Evolutionary conservation across 257 asterid genomes (phyloP).

Genomic region (Scutellaria minor): DNA sequence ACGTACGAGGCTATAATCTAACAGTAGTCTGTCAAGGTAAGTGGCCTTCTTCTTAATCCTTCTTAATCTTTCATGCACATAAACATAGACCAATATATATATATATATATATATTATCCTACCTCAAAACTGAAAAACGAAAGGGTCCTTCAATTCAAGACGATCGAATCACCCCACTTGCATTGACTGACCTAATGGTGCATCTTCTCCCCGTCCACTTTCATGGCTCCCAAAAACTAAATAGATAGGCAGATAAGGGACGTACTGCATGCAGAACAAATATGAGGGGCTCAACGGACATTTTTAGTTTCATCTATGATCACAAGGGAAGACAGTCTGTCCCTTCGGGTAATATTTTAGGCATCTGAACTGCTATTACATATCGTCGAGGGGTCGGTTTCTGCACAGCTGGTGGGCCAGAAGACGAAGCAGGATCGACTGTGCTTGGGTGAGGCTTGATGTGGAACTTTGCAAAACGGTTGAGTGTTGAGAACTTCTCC

Average conservation of each 20-base stretch:
- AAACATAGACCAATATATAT: constrained; percentile 35
- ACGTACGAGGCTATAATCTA: background rate
- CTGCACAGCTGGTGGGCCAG: constrained; percentile 36
- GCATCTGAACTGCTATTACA: constrained; percentile 65
- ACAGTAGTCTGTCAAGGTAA: constrained; percentile 22
- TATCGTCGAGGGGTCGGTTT: constrained; percentile 55
- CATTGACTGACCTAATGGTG: constrained; percentile 26
- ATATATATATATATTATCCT: constrained; percentile 36
- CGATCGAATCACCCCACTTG: constrained; percentile 40
- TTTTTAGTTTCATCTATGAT: constrained; percentile 34
- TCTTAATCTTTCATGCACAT: constrained; percentile 34
- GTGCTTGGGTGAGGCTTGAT: constrained; percentile 47
- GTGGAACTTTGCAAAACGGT: constrained; percentile 79
- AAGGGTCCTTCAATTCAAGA: constrained; percentile 28
- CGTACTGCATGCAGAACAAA: constrained; percentile 19
- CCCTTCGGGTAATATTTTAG: constrained; percentile 61
- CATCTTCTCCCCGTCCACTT: constrained; percentile 24
- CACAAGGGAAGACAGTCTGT: constrained; percentile 63
- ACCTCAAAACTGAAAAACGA: constrained; percentile 38
- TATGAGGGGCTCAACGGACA: background rate
- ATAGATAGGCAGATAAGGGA: constrained; percentile 1
- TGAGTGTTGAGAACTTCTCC: constrained; percentile 66
- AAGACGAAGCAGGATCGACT: constrained; percentile 45
- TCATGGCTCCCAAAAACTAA: background rate
- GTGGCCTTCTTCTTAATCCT: constrained; percentile 30